These are phyloP conservation scores for Candida stauntonica DNA, from an alignment of 805 yeast genomes.

Conservation along the genomic window DNA sequence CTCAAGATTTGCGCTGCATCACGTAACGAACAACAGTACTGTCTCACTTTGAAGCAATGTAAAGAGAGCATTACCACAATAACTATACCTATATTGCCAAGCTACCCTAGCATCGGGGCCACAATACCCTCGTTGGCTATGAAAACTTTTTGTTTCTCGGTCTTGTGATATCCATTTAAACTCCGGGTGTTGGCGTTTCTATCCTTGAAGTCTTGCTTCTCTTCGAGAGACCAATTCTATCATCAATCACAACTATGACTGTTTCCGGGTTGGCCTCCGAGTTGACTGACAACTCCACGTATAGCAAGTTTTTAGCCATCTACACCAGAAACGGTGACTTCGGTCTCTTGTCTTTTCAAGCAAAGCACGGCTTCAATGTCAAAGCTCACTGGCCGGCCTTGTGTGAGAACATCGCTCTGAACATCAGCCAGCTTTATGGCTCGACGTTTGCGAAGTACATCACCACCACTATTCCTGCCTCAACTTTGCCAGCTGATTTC, in stretches of 20 bases:
- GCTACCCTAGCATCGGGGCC: no score
- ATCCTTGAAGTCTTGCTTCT: no score
- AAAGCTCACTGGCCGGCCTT: slow-evolving; percentile 26
- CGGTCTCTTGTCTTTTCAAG: slow-evolving; percentile 26
- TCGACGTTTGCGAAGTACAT: neutral
- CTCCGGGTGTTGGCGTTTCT: no score
- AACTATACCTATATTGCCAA: no score
- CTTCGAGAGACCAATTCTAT: neutral
- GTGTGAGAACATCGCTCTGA: slow-evolving; percentile 2
- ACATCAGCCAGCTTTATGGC: neutral
- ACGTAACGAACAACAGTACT: no score
- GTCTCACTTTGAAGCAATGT: no score
- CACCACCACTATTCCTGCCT: slow-evolving; percentile 4
- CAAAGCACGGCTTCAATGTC: slow-evolving; percentile 31
- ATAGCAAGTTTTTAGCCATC: slow-evolving; percentile 34
- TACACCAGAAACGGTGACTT: slow-evolving; percentile 30
- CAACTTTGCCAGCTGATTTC: slow-evolving; percentile 4
- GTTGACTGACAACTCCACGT: slow-evolving; percentile 31
- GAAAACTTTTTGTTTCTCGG: no score
- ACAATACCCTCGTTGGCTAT: no score
- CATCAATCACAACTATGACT: slow-evolving; percentile 4
- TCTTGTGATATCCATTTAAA: no score
- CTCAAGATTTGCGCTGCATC: no score
- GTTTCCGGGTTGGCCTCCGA: neutral
- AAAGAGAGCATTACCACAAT: no score